These are phyloP conservation scores for Pseudogymnoascus sp. DNA, from an alignment of 2,329 filamentous ascomycete species.

Conservation along the genomic window DNA sequence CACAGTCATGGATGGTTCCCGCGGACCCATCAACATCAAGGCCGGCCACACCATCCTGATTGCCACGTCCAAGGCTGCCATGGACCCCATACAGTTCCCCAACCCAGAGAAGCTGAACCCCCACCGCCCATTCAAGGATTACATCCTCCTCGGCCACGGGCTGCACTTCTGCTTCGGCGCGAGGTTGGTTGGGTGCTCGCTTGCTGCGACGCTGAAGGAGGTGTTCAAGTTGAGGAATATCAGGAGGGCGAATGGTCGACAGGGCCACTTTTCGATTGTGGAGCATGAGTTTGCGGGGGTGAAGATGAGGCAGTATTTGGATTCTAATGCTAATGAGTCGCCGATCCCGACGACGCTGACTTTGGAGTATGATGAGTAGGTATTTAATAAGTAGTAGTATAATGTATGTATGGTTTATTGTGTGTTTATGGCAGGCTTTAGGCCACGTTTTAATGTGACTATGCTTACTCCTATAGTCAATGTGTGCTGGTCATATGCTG, in stretches of 20 bases:
- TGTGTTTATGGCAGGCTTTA: neutral
- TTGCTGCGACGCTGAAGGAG: slow-evolving; percentile 36
- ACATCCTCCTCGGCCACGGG: slow-evolving; percentile 33
- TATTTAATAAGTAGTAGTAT: slow-evolving; percentile 7
- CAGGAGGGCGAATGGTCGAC: slow-evolving; percentile 29
- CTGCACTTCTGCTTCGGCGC: slow-evolving; percentile 35
- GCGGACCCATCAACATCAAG: slow-evolving; percentile 39
- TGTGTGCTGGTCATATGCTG: neutral
- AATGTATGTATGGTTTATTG: slow-evolving; percentile 8
- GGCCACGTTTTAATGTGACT: neutral
- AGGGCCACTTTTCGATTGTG: slow-evolving; percentile 34
- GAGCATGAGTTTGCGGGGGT: slow-evolving; percentile 40
- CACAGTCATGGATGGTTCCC: slow-evolving; percentile 36
- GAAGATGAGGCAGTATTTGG: slow-evolving; percentile 40
- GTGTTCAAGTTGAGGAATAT: slow-evolving; percentile 38
- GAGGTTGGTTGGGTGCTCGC: slow-evolving; percentile 30
- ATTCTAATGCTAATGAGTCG: slow-evolving; percentile 38
- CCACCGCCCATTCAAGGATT: slow-evolving; percentile 32
- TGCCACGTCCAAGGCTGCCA: slow-evolving; percentile 34
- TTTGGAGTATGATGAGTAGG: slow-evolving; percentile 33
- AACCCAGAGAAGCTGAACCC: slow-evolving; percentile 35
- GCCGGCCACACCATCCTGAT: slow-evolving; percentile 35
- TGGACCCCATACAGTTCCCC: slow-evolving; percentile 34
- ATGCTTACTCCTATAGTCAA: neutral
- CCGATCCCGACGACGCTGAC: slow-evolving; percentile 36